A percentile compares a stretch with the other conserved stretches of the same genome.
Evolutionary conservation across 345 rosid species (phyloP).

Genomic region (Cardamine occulta): DNA sequence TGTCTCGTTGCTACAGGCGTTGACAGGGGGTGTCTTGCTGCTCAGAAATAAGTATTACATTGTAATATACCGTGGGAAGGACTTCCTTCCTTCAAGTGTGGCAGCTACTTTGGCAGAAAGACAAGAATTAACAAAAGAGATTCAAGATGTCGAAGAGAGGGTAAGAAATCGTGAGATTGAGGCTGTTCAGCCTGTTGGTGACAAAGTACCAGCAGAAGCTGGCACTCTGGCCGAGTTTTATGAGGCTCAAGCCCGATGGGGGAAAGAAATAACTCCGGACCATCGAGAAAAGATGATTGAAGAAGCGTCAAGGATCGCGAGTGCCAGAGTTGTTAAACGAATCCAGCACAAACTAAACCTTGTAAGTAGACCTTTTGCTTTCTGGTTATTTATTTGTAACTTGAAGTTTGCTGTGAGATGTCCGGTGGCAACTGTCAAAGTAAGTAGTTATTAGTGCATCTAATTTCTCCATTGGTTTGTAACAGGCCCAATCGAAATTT

Average conservation of each 20-base stretch:
- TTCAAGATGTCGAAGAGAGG: constrained; percentile 86
- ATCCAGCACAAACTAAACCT: constrained; percentile 78
- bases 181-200: constrained; percentile 55
- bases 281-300: constrained; percentile 88
- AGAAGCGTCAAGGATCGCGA: constrained; percentile 78
- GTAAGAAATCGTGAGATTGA: constrained; percentile 56
- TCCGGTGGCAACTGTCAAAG: constrained; percentile 6
- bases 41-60: constrained; percentile 93
- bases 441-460: neutral
- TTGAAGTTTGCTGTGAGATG: constrained; percentile 20
- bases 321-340: constrained; percentile 65
- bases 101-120: constrained; percentile 89
- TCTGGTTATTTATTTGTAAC: constrained; percentile 9
- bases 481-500: constrained; percentile 87
- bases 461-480: constrained; percentile 32
- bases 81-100: constrained; percentile 87
- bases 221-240: constrained; percentile 97
- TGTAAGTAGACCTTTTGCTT: constrained; percentile 55
- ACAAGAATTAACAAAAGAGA: constrained; percentile 70
- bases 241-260: constrained; percentile 97
- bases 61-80: constrained; percentile 96
- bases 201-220: constrained; percentile 64
- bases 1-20: constrained; percentile 50
- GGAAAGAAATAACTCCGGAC: constrained; percentile 72
- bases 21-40: constrained; percentile 93